phyloP scores from a whole-genome alignment of 2,329 filamentous ascomycete species.

The Xylaria sp. region DNA sequence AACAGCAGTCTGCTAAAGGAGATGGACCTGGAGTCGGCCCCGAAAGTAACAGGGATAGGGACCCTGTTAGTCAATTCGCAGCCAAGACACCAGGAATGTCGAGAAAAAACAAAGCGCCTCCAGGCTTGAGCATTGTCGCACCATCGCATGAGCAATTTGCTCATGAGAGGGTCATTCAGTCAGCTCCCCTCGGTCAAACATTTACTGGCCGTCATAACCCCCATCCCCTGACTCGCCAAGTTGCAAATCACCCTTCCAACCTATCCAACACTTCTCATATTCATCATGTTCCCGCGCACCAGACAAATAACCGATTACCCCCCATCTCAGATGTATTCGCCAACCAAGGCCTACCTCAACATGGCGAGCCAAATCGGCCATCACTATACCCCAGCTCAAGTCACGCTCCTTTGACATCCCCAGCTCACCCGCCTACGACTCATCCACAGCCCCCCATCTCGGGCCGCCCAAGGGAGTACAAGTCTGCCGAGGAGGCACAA shows the following conservation, averaged over 20 bases:
- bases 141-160: constrained; percentile 93
- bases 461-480: constrained; percentile 82
- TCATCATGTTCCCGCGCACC: constrained; percentile 85
- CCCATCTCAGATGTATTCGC: constrained; percentile 94
- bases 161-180: constrained; percentile 95
- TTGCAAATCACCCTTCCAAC: constrained; percentile 83
- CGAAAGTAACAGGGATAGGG: constrained; percentile 64
- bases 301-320: constrained; percentile 91
- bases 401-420: constrained; percentile 78
- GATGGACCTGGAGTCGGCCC: constrained; percentile 72
- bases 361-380: constrained; percentile 63
- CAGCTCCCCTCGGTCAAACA: constrained; percentile 91
- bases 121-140: constrained; percentile 92
- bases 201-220: constrained; percentile 91
- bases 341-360: constrained; percentile 73
- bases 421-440: constrained; percentile 72
- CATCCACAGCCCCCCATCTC: constrained; percentile 63
- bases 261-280: constrained; percentile 88
- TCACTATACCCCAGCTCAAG: constrained; percentile 69
- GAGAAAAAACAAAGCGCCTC: constrained; percentile 81
- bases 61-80: constrained; percentile 59
- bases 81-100: constrained; percentile 78
- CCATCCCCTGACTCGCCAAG: constrained; percentile 78
- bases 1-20: constrained; percentile 85
- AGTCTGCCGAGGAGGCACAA: constrained; percentile 95